Evolutionary conservation across 2,329 filamentous ascomycete species (phyloP), one percentile per base, ranked within the genome.

Genomic region (Hawksworthiomyces lignivorus): DNA sequence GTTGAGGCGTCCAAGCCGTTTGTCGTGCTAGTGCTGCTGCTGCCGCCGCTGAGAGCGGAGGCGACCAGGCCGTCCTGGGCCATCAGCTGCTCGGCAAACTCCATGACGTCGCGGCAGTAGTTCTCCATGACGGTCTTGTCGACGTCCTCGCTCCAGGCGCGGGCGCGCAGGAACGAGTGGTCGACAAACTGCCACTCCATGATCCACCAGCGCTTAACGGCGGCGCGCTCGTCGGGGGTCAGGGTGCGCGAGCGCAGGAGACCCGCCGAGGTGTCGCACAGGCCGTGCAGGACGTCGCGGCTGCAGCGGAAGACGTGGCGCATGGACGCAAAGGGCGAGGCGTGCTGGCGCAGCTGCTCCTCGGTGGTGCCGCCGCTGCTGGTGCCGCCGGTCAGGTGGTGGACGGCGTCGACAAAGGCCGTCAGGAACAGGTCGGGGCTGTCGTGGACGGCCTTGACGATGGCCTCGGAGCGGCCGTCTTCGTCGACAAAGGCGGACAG

Each of bases 51-150:
- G 28, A 88, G 61, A 11, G 85, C 84, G 34, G 82, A 84, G 3
- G 86, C 78, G 48, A 98, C 80, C 45, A 96, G 75, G 38, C 80
- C 82, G 58, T 94, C 92, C 52, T 95, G 82, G 30, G 86, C 81
- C 56, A 97, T 85, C 2, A 95, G 72, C 27, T 77, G 74, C 55
- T 94, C 86, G 1, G 90, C 89, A 56, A 95, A 85, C 54, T 97
- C 87, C 77, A 98, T 98, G 12, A 86, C 85, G 56, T 95, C 87
- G 50, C 92, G 82, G 57, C 89, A 96, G 55, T 97, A 96, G 44
- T 95, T 82, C 54, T 88, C 82, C 86, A 98, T 89, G 41, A 77
- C 70, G 17, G 70, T 63, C 57, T 87, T 92, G 38, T 90, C 82
- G 3, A 49, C 46, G 4, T 74, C 74, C 12, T 77, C 68, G 49